Percentiles rank a stretch among this genome's conserved stretches.
Evolutionary conservation across 441 rosid species (phyloP).

Genomic region (Erysimum cheiri): DNA sequence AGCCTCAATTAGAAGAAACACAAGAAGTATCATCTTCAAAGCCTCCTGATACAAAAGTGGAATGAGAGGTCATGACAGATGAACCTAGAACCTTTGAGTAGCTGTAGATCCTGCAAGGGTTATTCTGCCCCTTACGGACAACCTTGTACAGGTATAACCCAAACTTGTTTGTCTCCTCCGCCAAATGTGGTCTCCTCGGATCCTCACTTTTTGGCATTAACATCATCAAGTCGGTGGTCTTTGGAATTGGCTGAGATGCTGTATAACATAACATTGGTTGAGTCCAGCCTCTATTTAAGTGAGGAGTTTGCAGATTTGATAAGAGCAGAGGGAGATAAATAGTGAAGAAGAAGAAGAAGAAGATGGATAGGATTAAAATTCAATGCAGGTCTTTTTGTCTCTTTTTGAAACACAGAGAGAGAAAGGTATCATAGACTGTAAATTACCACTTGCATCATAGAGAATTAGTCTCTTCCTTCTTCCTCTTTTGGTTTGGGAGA

Average conservation of each 20-base stretch:
- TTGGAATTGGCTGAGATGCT: slow-evolving; percentile 36
- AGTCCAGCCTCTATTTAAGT: slow-evolving; percentile 27
- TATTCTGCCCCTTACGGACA: slow-evolving; percentile 63
- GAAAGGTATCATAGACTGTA: slow-evolving; percentile 39
- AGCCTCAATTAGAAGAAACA: slow-evolving; percentile 58
- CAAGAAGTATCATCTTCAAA: slow-evolving; percentile 66
- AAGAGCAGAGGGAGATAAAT: slow-evolving; percentile 26
- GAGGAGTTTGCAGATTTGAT: slow-evolving; percentile 38
- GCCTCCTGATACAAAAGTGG: slow-evolving; percentile 71
- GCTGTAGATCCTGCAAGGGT: slow-evolving; percentile 58
- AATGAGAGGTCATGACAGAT: slow-evolving; percentile 53
- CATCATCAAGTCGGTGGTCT: slow-evolving; percentile 24
- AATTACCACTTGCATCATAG: slow-evolving; percentile 40
- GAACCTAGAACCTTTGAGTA: slow-evolving; percentile 54
- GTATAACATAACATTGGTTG: slow-evolving; percentile 27
- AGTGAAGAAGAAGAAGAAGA: slow-evolving; percentile 31
- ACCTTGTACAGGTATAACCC: slow-evolving; percentile 76
- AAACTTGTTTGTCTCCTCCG: slow-evolving; percentile 27
- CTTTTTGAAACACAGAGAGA: background rate
- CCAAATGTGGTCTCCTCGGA: background rate
- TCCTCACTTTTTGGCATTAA: slow-evolving; percentile 30
- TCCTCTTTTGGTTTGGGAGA: slow-evolving; percentile 37
- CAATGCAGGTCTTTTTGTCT: slow-evolving; percentile 37
- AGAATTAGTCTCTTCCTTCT: slow-evolving; percentile 23
- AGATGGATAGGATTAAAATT: slow-evolving; percentile 26